Base-by-base conservation (phyloP, 2,329 filamentous ascomycete species). In the Xylaria sp. region DNA sequence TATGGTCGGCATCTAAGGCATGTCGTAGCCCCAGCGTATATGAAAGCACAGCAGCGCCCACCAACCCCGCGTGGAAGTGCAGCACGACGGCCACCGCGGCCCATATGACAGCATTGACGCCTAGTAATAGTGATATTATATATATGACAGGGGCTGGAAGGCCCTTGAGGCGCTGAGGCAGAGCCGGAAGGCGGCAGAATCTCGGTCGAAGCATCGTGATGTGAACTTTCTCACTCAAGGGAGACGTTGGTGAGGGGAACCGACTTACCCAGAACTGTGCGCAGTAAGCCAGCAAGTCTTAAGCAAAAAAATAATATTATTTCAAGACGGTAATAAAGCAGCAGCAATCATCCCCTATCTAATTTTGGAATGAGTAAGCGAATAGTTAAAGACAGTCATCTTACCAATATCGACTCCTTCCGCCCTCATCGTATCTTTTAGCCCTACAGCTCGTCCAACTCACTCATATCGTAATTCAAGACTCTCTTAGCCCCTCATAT, bases 1-100 rank as follows among this genome's bases (percentile, higher is more conserved):
- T 88, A 79, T 98, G 96, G 81, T 98, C 95, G n/a, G 95, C 96
- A 77, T 98, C 96, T 54, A 98, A 89, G n/a, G 95, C 95, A 84
- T 98, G 95, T 51, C 95, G 91, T 13, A 98, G 87, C 2, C 95
- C 95, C 12, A 98, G 87, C 0, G 93, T 93, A 80, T 97, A 98
- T 31, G 94, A 91, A 0, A 98, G 87, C 1, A 94, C 90, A 1
- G 94, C 93, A 2, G 94, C 91, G 1, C 92, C 92, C 59, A 94
- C 89, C 71, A 98, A 87, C 0, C 85, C 82, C 0, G 87, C 84
- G 78, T 88, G 82, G 73, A 83, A 85, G 72, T 82, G 83, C 20
- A 90, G 81, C 23, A 88, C 82, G 5, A 89, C 79, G 69, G 82
- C 88, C 28, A 83, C 82, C 18, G 81, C 82, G 61, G 83, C 82